Percentiles rank a stretch among this genome's conserved stretches.
phyloP scores from a whole-genome alignment of 768 basidiomycete genomes.

The Xerocomus potaroensis region DNA sequence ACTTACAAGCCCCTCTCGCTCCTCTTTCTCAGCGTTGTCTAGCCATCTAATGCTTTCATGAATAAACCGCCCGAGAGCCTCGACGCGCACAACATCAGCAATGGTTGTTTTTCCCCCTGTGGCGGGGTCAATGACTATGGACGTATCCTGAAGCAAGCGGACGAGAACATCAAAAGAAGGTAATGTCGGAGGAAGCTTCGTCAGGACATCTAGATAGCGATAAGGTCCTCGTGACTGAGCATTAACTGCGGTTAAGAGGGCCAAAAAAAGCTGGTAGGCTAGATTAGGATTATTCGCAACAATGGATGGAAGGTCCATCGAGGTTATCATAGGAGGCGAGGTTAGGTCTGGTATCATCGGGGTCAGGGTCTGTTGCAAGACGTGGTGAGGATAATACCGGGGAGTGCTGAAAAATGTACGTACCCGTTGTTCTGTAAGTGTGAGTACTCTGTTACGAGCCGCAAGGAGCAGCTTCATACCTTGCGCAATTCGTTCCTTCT shows the following conservation, averaged over 20 bases:
- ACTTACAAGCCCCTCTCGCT: constrained; percentile 60
- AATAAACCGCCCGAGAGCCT: constrained; percentile 68
- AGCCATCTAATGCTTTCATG: constrained; percentile 68
- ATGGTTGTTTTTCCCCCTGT: constrained; percentile 53
- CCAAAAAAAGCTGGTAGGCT: constrained; percentile 62
- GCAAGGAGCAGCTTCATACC: constrained; percentile 66
- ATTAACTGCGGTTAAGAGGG: constrained; percentile 44
- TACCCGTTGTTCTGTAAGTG: constrained; percentile 72
- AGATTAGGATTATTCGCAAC: constrained; percentile 65
- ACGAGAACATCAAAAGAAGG: constrained; percentile 72
- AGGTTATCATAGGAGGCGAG: constrained; percentile 53
- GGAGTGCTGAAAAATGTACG: not conserved
- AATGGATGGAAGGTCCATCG: constrained; percentile 62
- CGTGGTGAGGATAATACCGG: not conserved
- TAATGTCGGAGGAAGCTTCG: constrained; percentile 64
- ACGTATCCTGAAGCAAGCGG: constrained; percentile 60
- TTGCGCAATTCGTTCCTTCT: constrained; percentile 54
- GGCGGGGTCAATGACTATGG: constrained; percentile 37
- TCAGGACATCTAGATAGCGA: constrained; percentile 60
- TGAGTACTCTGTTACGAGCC: constrained; percentile 68
- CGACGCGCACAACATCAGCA: constrained; percentile 58
- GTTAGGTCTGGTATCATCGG: constrained; percentile 45
- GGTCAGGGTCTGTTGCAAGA: constrained; percentile 41
- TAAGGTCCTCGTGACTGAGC: constrained; percentile 31
- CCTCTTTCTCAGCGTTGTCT: constrained; percentile 65